Percentiles rank a stretch among this genome's conserved stretches.
phyloP scores from a whole-genome alignment of 805 yeast genomes.

The Starmera caribaea region DNA sequence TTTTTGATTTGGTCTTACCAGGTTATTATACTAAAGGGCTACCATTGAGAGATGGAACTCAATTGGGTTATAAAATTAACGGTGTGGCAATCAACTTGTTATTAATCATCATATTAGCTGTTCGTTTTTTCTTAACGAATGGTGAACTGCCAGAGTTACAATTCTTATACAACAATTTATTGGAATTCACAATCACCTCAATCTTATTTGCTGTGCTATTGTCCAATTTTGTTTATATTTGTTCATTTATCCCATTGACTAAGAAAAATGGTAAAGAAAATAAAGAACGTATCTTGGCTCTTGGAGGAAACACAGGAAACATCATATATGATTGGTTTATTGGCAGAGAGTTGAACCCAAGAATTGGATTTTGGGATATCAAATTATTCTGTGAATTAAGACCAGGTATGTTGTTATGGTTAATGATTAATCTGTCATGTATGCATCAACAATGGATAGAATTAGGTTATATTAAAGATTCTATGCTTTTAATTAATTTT shows the following conservation, averaged over 20 bases:
- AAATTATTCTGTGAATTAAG: conserved; percentile 88
- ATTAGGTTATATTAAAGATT: conserved; percentile 53
- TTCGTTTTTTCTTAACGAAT: conserved; percentile 42
- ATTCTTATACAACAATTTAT: conserved; percentile 59
- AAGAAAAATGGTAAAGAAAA: conserved; percentile 41
- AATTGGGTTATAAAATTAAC: conserved; percentile 68
- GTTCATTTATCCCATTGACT: conserved; percentile 54
- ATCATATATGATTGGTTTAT: conserved; percentile 87
- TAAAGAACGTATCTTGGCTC: conserved; percentile 64
- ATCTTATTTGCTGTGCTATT: conserved; percentile 54
- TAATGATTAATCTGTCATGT: conserved; percentile 66
- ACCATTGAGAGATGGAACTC: conserved; percentile 64
- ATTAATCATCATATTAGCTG: conserved; percentile 30
- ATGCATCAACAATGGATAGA: conserved; percentile 69
- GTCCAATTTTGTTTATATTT: conserved; percentile 54
- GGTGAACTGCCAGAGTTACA: conserved; percentile 70
- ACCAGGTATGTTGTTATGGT: conserved; percentile 90
- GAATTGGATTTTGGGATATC: conserved; percentile 78
- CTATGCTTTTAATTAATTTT: conserved; percentile 56
- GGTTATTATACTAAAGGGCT: conserved; percentile 60
- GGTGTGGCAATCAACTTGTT: conserved; percentile 50
- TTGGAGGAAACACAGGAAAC: conserved; percentile 80
- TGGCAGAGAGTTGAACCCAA: conserved; percentile 92
- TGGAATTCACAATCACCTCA: conserved; percentile 55
- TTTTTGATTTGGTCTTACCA: conserved; percentile 57